Percentiles rank a stretch among this genome's conserved stretches.
Conservation (phyloP, 108 stramenopile species). For the Stephanodiscus minutulus region DNA sequence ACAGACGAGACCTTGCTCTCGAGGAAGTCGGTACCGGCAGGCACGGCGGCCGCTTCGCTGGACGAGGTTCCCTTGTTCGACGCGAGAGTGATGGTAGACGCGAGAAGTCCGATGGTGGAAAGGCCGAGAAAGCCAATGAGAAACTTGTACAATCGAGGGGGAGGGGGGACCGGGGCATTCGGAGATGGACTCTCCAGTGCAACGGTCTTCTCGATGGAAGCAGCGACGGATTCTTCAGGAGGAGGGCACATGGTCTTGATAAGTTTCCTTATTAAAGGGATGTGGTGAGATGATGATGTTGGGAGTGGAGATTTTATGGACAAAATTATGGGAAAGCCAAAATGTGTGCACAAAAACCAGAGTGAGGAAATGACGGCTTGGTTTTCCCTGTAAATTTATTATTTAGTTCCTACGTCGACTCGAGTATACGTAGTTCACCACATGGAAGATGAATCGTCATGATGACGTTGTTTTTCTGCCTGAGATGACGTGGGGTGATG, state of each 20-base stretch:
- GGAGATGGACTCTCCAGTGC: not conserved
- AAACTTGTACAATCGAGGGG: not conserved
- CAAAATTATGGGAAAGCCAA: too few relatives aligned
- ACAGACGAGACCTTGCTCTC: slow-evolving; percentile 1
- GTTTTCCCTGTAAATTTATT: too few relatives aligned
- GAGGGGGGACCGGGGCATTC: not conserved
- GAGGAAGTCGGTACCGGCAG: not conserved
- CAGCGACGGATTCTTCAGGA: not conserved
- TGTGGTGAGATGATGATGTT: too few relatives aligned
- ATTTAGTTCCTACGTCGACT: too few relatives aligned
- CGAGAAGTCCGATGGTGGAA: slow-evolving; percentile 20
- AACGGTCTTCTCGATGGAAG: not conserved
- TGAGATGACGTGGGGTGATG: too few relatives aligned
- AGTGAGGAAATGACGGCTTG: too few relatives aligned
- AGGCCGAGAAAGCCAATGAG: slow-evolving; percentile 16
- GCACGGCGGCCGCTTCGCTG: not conserved
- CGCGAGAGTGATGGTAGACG: slow-evolving; percentile 23
- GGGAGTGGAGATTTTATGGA: too few relatives aligned
- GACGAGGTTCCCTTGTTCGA: not conserved
- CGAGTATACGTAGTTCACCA: too few relatives aligned
- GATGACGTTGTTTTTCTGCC: too few relatives aligned
- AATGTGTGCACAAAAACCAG: too few relatives aligned
- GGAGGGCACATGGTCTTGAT: not conserved
- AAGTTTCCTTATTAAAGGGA: not conserved
- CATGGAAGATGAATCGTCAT: too few relatives aligned